Evolutionary conservation across 1,284 basidiomycete species (phyloP), one percentile per base, ranked within the genome.

Genomic region (Apiotrichum sp.): DNA sequence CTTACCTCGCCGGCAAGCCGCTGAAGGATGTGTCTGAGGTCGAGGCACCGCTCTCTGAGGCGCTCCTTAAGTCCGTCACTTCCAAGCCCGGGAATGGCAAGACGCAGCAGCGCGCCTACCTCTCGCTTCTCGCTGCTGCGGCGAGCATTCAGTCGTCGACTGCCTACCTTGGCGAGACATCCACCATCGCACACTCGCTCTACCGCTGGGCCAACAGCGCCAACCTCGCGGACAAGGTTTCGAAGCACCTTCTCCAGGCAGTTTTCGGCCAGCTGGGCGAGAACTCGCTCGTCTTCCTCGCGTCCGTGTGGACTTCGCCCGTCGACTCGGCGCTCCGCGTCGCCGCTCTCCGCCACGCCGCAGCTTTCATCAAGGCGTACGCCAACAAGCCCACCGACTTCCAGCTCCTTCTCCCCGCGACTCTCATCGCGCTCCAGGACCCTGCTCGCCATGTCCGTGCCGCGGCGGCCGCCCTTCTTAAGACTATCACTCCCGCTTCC

Each of bases 351-450:
- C 77, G 88, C 32, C 85, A 91, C 64, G 88, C 89, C 0, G 81
- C 86, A 61, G 79, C 79, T 0, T 79, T 80, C 47, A 68, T 83
- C 14, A 68, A 76, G 38, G 83, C 83, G 14, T 81, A 80, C 32
- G 45, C 56, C 2, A 52, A 53, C 31, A 61, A 59, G 49, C 43
- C 50, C 22, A 67, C 69, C 40, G 81, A 98, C 72, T 95, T 93
- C 78, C 95, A 98, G 76, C 86, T 86, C 0, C 79, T 93, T 11
- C 68, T 98, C 1, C 93, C 93, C 0, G 80, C 85, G 0, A 68
- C 96, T 10, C 76, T 97, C 2, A 79, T 87, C 8, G 83, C 84
- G 3, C 66, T 95, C 3, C 80, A 83, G 61, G 74, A 84, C 63
- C 56, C 66, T 0, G 81, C 83, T 47, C 80, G 72, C 53, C 61